Evolutionary conservation across 1,139 yeast genomes (phyloP).

Genomic region (Kurtzmaniella quercitrusa): DNA sequence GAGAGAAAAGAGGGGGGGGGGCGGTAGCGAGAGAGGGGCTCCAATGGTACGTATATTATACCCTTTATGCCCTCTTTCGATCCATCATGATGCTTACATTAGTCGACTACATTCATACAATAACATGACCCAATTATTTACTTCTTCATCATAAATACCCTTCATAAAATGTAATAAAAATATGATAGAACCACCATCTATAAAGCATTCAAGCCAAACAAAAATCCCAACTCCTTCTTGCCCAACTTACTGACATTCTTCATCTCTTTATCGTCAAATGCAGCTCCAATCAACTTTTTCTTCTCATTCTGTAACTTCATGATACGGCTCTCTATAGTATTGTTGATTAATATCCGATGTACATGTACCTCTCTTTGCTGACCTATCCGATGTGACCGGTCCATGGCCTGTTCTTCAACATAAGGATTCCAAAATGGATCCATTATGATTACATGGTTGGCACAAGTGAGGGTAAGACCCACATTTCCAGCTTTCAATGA

Average conservation of each 20-base stretch:
- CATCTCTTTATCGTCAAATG: conserved; percentile 69
- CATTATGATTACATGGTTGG: conserved; percentile 82
- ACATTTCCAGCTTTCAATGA: conserved; percentile 91
- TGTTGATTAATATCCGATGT: conserved; percentile 60
- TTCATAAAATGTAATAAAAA: no score
- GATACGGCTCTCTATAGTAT: conserved; percentile 84
- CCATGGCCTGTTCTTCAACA: conserved; percentile 95
- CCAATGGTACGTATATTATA: no score
- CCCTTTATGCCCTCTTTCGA: no score
- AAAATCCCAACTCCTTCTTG: conserved; percentile 66
- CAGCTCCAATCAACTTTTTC: conserved; percentile 71
- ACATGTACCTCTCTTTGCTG: conserved; percentile 74
- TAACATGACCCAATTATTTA: no score
- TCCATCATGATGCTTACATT: no score
- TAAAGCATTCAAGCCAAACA: conserved; percentile 62
- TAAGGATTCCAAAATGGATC: conserved; percentile 98
- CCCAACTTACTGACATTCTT: conserved; percentile 63
- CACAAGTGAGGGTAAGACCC: conserved; percentile 88
- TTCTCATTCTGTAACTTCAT: conserved; percentile 70
- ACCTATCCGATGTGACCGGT: conserved; percentile 90
- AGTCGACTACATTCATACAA: no score
- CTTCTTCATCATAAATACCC: no score
- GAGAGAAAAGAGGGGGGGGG: no score
- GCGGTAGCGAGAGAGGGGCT: no score
- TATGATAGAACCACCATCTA: no score